Percentiles rank a stretch among this genome's conserved stretches.
Conservation (phyloP, 2,329 filamentous ascomycete species). For the Coniochaeta sp. region DNA sequence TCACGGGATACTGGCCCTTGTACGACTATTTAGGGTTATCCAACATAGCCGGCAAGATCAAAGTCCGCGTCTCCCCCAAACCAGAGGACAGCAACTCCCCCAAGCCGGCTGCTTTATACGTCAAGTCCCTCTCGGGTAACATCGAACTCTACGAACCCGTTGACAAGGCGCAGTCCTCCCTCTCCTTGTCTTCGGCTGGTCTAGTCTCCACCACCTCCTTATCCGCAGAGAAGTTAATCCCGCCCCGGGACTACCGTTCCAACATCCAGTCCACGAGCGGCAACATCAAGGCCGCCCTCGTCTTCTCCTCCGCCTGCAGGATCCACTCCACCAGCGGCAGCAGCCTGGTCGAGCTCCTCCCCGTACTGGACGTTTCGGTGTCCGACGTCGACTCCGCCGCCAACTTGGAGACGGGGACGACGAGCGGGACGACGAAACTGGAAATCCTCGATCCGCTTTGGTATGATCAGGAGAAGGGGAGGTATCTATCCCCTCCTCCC, state of each 20-base stretch:
- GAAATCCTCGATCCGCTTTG: constrained; percentile 37
- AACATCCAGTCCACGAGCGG: constrained; percentile 38
- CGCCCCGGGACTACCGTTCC: constrained; percentile 39
- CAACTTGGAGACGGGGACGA: constrained; percentile 33
- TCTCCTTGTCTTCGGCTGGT: constrained; percentile 5
- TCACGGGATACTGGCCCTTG: constrained; percentile 43
- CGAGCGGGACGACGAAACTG: constrained; percentile 34
- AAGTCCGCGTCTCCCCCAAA: constrained; percentile 32
- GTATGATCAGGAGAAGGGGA: constrained; percentile 18
- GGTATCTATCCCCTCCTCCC: constrained; percentile 9
- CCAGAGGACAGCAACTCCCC: constrained; percentile 24
- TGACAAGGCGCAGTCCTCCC: constrained; percentile 9
- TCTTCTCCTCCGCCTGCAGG: constrained; percentile 27
- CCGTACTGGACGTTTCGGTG: constrained; percentile 25
- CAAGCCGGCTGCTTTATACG: constrained; percentile 31
- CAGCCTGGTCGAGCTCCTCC: constrained; percentile 32
- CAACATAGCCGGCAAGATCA: constrained; percentile 36
- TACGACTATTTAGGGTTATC: constrained; percentile 39
- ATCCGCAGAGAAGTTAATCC: constrained; percentile 20
- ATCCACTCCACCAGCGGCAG: constrained; percentile 34
- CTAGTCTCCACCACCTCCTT: neutral
- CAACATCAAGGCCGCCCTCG: constrained; percentile 29
- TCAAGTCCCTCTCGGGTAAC: constrained; percentile 35
- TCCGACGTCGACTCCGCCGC: neutral
- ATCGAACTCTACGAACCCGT: constrained; percentile 35